A percentile compares a stretch with the other conserved stretches of the same genome.
Conservation (phyloP, 176 grass and related monocot genomes). For the Zizania latifolia region DNA sequence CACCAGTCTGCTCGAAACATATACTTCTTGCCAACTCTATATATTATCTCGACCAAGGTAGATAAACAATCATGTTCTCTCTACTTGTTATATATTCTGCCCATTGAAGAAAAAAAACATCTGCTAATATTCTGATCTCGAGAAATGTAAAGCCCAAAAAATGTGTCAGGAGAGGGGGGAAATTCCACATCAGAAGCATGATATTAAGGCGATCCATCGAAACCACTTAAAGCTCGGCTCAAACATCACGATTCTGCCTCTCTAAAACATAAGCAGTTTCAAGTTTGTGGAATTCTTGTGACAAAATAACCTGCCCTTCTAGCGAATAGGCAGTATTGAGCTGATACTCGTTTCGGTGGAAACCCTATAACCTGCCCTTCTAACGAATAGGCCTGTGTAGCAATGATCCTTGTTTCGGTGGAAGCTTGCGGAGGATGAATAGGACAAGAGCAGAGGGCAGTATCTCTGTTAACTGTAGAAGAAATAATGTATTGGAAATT, state of each 20-base stretch:
- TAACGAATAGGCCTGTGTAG: slow-evolving; percentile 65
- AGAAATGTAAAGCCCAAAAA: neutral
- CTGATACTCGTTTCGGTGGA: slow-evolving; percentile 62
- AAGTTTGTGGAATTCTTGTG: neutral
- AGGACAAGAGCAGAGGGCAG: slow-evolving; percentile 79
- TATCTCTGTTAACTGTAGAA: slow-evolving; percentile 69
- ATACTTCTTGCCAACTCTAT: no score
- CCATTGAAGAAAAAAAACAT: no score
- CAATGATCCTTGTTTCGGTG: slow-evolving; percentile 60
- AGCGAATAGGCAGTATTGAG: slow-evolving; percentile 69
- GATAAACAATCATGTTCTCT: no score
- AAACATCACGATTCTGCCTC: slow-evolving; percentile 10
- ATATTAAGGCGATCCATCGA: neutral
- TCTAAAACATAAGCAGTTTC: neutral
- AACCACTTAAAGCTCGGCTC: slow-evolving; percentile 2
- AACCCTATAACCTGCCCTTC: slow-evolving; percentile 20
- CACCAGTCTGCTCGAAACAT: no score
- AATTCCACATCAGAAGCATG: neutral
- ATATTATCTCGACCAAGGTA: no score
- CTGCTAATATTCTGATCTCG: neutral
- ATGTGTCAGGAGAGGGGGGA: neutral
- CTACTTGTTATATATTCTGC: no score
- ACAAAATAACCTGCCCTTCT: neutral
- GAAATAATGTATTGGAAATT: slow-evolving; percentile 29
- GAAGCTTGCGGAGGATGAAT: slow-evolving; percentile 83